A percentile compares a stretch with the other conserved stretches of the same genome.
These are phyloP conservation scores for Ulota crispa DNA, from an alignment of 225 moss, liverwort and hornwort species.

Conservation along the genomic window DNA sequence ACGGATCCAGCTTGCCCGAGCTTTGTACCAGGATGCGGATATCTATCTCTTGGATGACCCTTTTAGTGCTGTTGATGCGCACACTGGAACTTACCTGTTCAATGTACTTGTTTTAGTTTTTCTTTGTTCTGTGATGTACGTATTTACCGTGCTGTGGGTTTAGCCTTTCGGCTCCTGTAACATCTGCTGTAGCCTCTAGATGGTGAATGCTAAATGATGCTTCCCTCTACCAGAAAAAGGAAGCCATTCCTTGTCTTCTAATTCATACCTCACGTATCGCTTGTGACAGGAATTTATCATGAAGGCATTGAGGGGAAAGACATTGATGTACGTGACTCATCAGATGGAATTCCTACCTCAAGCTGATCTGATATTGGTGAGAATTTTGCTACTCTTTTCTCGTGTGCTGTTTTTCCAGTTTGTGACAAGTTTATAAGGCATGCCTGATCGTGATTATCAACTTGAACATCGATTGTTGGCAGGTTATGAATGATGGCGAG, in stretches of 20 bases:
- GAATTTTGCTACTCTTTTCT: neutral
- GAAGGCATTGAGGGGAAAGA: constrained; percentile 51
- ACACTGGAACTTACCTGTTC: constrained; percentile 61
- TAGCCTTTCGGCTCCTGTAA: neutral
- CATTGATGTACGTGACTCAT: constrained; percentile 67
- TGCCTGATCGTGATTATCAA: neutral
- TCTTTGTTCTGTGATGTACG: neutral
- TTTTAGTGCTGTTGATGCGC: constrained; percentile 70
- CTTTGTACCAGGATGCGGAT: constrained; percentile 63
- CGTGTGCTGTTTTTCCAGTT: neutral
- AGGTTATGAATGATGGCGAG: constrained; percentile 61
- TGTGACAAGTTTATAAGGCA: neutral
- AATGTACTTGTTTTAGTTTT: constrained; percentile 27
- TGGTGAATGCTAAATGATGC: neutral
- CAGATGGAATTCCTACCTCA: constrained; percentile 68
- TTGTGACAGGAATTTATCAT: constrained; percentile 50
- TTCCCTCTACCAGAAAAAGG: neutral
- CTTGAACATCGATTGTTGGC: constrained; percentile 1
- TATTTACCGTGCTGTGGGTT: neutral
- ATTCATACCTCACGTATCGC: neutral
- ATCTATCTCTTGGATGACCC: constrained; percentile 69
- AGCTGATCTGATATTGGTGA: constrained; percentile 67
- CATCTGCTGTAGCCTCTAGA: neutral
- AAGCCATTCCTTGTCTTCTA: neutral
- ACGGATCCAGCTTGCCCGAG: constrained; percentile 67